A percentile compares a stretch with the other conserved stretches of the same genome.
Conservation (phyloP, 2,329 filamentous ascomycete genomes). For the Aspergillus terreus region DNA sequence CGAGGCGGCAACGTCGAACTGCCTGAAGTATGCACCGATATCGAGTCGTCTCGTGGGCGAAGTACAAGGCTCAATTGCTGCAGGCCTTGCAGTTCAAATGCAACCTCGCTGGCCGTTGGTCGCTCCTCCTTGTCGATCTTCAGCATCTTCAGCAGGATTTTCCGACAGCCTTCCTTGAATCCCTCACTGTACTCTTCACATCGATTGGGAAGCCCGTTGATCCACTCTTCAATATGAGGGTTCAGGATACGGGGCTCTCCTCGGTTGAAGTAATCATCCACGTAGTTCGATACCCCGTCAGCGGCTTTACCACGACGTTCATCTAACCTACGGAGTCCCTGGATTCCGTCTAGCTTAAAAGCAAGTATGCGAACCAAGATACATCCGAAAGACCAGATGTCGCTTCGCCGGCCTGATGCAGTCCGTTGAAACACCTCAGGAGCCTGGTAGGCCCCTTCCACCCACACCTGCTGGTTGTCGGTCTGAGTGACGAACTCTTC, state of each 20-base stretch:
- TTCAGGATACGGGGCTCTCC: slow-evolving; percentile 6
- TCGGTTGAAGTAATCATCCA: slow-evolving; percentile 9
- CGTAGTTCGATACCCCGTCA: slow-evolving; percentile 2
- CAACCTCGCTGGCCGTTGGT: neutral
- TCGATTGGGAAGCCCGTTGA: slow-evolving; percentile 1
- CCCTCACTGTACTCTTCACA: neutral
- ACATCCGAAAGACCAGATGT: slow-evolving; percentile 22
- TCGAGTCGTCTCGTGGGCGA: too few species aligned
- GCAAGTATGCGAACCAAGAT: slow-evolving; percentile 17
- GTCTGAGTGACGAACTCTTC: slow-evolving; percentile 2
- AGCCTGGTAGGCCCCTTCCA: slow-evolving; percentile 8
- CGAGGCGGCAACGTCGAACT: too few species aligned
- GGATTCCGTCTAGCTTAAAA: slow-evolving; percentile 7
- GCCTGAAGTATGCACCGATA: too few species aligned
- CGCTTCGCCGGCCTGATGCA: slow-evolving; percentile 9
- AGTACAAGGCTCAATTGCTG: neutral
- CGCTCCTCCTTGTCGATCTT: slow-evolving; percentile 1
- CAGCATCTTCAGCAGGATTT: slow-evolving; percentile 2
- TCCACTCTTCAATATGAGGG: slow-evolving; percentile 12
- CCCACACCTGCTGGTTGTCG: neutral
- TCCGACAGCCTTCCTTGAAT: neutral
- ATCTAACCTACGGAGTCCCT: slow-evolving; percentile 6
- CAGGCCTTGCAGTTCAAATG: neutral
- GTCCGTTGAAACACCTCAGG: slow-evolving; percentile 7
- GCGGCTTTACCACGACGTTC: neutral